Base-by-base conservation (phyloP, 78 protist species). In the Pelomyxa schiedti region DNA sequence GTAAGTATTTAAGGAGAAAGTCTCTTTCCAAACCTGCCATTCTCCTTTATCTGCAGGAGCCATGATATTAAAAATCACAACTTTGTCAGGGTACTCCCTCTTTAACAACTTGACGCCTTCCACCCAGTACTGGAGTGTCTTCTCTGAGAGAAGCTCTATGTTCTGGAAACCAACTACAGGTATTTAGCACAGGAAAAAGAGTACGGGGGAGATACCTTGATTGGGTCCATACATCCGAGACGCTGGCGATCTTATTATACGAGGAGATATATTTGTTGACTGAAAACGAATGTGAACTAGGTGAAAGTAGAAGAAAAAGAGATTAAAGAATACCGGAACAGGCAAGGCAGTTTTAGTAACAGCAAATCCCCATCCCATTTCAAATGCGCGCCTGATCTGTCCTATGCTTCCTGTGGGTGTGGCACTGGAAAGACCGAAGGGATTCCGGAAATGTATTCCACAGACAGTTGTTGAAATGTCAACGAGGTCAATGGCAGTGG, bases 341-440 rank as follows among this genome's bases (percentile, higher is more conserved):
- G n/a, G n/a, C n/a, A n/a, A n/a, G n/a, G n/a, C n/a, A n/a, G 97
- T 94, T 75, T 94, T 94, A 70, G 93, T 88, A 38, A 94, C 91
- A 37, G 90, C 94, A 72, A 82, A 92, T 9, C 96, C 95, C 89
- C 91, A 94, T 8, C 97, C 97, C 0, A 79, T 93, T 26, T 92
- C 89, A 63, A 90, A 94, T 30, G 91, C 83, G 2, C 94, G 47
- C n/a, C n/a, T n/a, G n/a, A n/a, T n/a, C n/a, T n/a, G n/a, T n/a
- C n/a, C n/a, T n/a, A n/a, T n/a, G n/a, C n/a, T n/a, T n/a, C 24
- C 24, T 52, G 24, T 24, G n/a, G 86, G 77, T 28, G 97, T 90
- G 26, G 95, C 95, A 47, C 87, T 66, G 42, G 97, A 90, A 32
- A 92, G 80, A 8, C 95, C 95, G 71, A 86, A 91, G 4, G 97